Base-by-base conservation (phyloP, 129 eudicot genomes). In the Glebionis coronaria region DNA sequence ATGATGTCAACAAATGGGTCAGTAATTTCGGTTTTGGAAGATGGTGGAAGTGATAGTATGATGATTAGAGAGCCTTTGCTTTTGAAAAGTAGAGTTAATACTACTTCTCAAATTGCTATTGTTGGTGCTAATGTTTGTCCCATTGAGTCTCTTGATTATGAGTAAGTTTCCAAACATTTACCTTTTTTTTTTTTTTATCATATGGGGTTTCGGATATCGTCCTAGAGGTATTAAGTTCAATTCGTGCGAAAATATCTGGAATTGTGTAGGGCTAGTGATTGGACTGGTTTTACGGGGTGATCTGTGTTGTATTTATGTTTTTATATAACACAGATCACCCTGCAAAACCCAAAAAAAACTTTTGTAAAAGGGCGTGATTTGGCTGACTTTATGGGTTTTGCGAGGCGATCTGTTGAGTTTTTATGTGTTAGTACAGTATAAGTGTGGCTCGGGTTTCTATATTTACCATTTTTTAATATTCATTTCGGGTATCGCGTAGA, bases 141-240 rank as follows among this genome's bases (percentile, higher is more conserved):
- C 1, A 90, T 94, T 31, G 99, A 94, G 53, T 87, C 95, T 71
- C 99, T 94, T 69, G 99, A 94, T 79, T 94, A 90, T 68, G 97
- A 94, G 99, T 94, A 90, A 19, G 60, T 20, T 0, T 82, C n/a
- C n/a, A n/a, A n/a, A n/a, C n/a, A n/a, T n/a, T 9, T 14, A 18
- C 7, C 1, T 4, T 14, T 9, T 9, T 11, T 13, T 4, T 3
- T 5, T 3, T 0, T 3, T 54, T 1, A 49, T 66, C 27, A 40
- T 14, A 46, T 46, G 38, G 8, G 8, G 5, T 31, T 31, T 31
- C 1, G 38, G 8, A 5, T 4, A 5, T 29, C 6, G 35, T 29
- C n/a, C 0, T 31, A 5, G 42, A 35, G 42, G 42, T 6, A 9
- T 35, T 35, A 35, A 35, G 42, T 35, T 35, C 9, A 35, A 0